phyloP scores from a whole-genome alignment of 2,329 filamentous ascomycete species.

The Fusarium nurragi region DNA sequence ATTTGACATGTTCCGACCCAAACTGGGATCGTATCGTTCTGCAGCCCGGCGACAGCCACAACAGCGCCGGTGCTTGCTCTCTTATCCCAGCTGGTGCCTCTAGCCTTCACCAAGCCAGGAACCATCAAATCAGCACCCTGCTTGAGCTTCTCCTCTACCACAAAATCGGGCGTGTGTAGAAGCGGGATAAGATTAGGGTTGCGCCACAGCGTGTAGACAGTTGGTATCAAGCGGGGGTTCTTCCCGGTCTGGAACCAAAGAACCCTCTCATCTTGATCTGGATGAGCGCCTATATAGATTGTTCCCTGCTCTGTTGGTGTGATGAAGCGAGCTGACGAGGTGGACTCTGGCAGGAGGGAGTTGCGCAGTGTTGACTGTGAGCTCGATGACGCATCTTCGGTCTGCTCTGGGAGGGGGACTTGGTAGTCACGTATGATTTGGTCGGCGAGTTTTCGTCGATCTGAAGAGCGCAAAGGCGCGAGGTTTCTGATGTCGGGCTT shows the following conservation, averaged over 20 bases:
- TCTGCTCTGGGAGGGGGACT: constrained; percentile 20
- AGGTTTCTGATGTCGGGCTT: constrained; percentile 40
- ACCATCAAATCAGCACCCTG: constrained; percentile 39
- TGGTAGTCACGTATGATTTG: constrained; percentile 41
- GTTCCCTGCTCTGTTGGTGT: constrained; percentile 33
- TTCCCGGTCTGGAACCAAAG: constrained; percentile 41
- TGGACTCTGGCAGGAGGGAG: constrained; percentile 37
- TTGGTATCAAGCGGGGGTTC: constrained; percentile 37
- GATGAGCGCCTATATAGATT: constrained; percentile 33
- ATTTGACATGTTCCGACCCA: constrained; percentile 37
- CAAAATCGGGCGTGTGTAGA: constrained; percentile 37
- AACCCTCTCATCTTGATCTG: constrained; percentile 34
- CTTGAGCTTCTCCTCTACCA: constrained; percentile 38
- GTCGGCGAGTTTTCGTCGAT: constrained; percentile 38
- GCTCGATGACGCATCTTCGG: constrained; percentile 28
- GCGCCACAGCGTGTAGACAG: constrained; percentile 38
- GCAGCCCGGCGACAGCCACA: constrained; percentile 38
- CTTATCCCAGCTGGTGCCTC: constrained; percentile 23
- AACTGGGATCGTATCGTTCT: constrained; percentile 34
- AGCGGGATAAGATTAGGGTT: constrained; percentile 37
- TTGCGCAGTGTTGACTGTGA: constrained; percentile 31
- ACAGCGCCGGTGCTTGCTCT: constrained; percentile 31
- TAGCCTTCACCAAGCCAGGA: constrained; percentile 33
- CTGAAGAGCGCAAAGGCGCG: constrained; percentile 37
- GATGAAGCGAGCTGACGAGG: constrained; percentile 38